Percentiles rank a stretch among this genome's conserved stretches.
phyloP scores from a whole-genome alignment of 2,329 filamentous ascomycete species.

The Ophiobolus disseminans region DNA sequence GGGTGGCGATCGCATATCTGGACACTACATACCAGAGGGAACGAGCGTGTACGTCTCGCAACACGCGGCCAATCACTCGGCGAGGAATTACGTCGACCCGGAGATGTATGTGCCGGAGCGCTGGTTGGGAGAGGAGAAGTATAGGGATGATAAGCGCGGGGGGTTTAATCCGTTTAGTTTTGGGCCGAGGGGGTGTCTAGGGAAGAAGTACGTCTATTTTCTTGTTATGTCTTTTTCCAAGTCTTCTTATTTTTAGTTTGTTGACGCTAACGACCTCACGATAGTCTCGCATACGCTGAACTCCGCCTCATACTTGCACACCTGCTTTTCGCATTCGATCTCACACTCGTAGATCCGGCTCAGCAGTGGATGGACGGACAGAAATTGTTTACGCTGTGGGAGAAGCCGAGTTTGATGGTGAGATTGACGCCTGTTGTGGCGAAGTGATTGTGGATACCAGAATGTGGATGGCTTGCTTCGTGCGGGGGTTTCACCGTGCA shows the following conservation, averaged over 20 bases:
- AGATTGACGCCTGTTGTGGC: constrained; percentile 33
- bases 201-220: constrained; percentile 40
- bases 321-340: constrained; percentile 33
- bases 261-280: constrained; percentile 4
- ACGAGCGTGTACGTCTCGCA: constrained; percentile 37
- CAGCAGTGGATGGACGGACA: constrained; percentile 50
- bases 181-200: constrained; percentile 38
- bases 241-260: not conserved
- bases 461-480: too few relatives aligned
- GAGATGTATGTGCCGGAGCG: constrained; percentile 40
- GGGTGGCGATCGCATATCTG: constrained; percentile 32
- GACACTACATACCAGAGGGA: constrained; percentile 36
- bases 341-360: constrained; percentile 26
- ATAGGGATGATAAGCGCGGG: constrained; percentile 41
- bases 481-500: too few relatives aligned
- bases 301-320: constrained; percentile 38
- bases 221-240: not conserved
- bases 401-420: constrained; percentile 40
- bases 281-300: constrained; percentile 33
- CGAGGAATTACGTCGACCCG: constrained; percentile 35
- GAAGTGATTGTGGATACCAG: too few relatives aligned
- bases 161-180: constrained; percentile 37
- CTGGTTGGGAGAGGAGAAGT: constrained; percentile 49
- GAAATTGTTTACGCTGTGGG: constrained; percentile 42
- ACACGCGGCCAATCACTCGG: constrained; percentile 40